Evolutionary conservation across 139 green algal genomes (phyloP), one percentile per base, ranked within the genome.

Genomic region (Spirogloea muscicola): DNA sequence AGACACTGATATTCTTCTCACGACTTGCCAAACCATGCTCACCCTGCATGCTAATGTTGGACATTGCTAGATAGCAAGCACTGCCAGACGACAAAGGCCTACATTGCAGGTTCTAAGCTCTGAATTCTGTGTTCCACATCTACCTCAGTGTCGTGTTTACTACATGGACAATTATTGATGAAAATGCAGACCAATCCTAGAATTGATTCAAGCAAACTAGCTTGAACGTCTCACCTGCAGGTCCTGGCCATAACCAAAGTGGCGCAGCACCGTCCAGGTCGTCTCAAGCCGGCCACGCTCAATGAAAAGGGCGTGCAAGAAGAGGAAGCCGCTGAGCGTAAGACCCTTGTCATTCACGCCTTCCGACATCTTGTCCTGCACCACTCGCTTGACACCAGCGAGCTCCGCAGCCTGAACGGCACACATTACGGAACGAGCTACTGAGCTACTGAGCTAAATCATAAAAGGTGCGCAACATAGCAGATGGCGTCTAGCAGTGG

Each of bases 291-390:
- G 83, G 4, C 91, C 92, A 0, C 88, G 76, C 79, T 97, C 92
- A 33, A 97, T 96, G 86, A 97, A 97, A 16, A 97, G 84, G 34
- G 91, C 88, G 71, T 97, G 89, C 58, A 97, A 86, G 82, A 95
- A 96, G 13, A 97, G 78, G 82, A 97, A 97, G 37, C 92, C 92
- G n/a, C 84, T 67, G 59, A 96, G 82, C 2, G 89, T 95, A 33
- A 97, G 74, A 34, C 91, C 92, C 18, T 36, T 36, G 6, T 37
- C 25, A 27, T 13, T 29, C 38, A 71, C 72, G 80, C 86, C 84
- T 75, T 63, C 9, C 9, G 87, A 80, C 58, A 95, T 81, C 72
- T 91, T 91, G 44, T 89, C 81, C 6, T 74, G 66, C 18, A 97
- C 91, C 42, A 95, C 89, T 67, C 89, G 67, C 73, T 96, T 96